Evolutionary conservation across 2,329 filamentous ascomycete species (phyloP), one percentile per base, ranked within the genome.

Genomic region (Sporothrix variecibatus): DNA sequence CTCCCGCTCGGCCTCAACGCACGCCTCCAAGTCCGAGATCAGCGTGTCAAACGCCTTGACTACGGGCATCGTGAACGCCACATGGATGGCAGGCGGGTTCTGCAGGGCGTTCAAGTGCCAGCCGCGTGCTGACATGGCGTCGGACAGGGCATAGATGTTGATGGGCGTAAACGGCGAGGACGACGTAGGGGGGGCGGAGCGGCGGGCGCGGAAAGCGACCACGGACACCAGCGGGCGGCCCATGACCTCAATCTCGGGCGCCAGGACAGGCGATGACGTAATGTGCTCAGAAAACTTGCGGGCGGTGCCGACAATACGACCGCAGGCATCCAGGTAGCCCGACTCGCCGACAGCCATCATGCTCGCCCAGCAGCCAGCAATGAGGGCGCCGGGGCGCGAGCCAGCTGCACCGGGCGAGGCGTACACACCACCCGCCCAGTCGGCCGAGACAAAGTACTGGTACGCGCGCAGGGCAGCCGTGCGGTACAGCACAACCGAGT

Each of bases 81-180:
- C 90, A 82, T 99, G 96, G 73, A 99, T 94, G 26, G 94, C 96
- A 0, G 96, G 91, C 2, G 96, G 96, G 79, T 90, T 92, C 84
- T 99, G 96, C 76, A 99, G 87, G 2, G 95, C 94, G 80, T 98
- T 99, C 75, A 99, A 87, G 84, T 99, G 96, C 96, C 96, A 99
- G 2, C 96, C 95, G 80, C 91, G 92, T 0, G 84, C 85, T 15
- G 88, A 89, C 92, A 99, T 95, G 77, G 86, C 93, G 82, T 99
- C 96, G 8, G 95, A 94, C 77, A 99, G 90, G 80, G 97, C 95
- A 84, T 99, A 99, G 76, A 97, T 92, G 83, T 98, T 91, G 58
- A 99, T 88, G n/a, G 89, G 92, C 71, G 65, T 31, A 58, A 49
- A 38, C 1, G 53, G 23, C 1, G 68, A 28, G 8, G 73, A 51